Evolutionary conservation across 2,329 filamentous ascomycete species (phyloP).

Genomic region (Blumeria graminis): DNA sequence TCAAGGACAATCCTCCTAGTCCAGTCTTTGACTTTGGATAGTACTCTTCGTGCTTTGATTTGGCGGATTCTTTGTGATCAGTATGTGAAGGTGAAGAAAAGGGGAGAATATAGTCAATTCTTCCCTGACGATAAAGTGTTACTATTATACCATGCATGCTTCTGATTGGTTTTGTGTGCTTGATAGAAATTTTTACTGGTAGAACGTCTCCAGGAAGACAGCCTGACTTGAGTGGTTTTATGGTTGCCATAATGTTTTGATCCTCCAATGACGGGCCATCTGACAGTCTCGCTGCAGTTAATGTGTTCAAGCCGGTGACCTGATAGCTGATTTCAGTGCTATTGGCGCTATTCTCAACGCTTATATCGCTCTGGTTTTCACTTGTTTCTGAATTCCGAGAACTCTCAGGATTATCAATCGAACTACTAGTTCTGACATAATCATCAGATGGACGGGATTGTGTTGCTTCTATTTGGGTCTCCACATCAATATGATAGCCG

Average conservation of each 20-base stretch:
- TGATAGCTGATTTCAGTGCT: constrained; percentile 22
- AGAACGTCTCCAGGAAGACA: constrained; percentile 69
- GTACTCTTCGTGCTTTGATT: constrained; percentile 46
- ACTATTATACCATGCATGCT: constrained; percentile 84
- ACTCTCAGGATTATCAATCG: constrained; percentile 13
- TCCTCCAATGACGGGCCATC: constrained; percentile 24
- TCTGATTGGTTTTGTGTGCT: constrained; percentile 73
- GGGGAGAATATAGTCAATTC: constrained; percentile 35
- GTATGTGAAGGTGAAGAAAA: constrained; percentile 30
- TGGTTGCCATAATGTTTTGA: constrained; percentile 64
- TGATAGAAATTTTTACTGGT: constrained; percentile 55
- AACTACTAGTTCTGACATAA: constrained; percentile 14
- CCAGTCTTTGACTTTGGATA: constrained; percentile 75
- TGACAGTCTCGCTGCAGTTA: constrained; percentile 14
- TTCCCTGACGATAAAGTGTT: constrained; percentile 73
- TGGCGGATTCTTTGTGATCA: constrained; percentile 38
- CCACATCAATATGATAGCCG: constrained; percentile 7
- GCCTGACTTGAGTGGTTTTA: constrained; percentile 61
- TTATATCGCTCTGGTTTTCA: constrained; percentile 40
- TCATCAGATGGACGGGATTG: constrained; percentile 11
- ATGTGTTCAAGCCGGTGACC: background rate
- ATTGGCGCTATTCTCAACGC: constrained; percentile 28
- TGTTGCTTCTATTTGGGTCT: constrained; percentile 6
- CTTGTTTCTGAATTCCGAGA: constrained; percentile 23
- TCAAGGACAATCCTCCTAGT: constrained; percentile 63